Evolutionary conservation across 495 filamentous ascomycete species (phyloP).

Genomic region (Cladorrhinum samala): DNA sequence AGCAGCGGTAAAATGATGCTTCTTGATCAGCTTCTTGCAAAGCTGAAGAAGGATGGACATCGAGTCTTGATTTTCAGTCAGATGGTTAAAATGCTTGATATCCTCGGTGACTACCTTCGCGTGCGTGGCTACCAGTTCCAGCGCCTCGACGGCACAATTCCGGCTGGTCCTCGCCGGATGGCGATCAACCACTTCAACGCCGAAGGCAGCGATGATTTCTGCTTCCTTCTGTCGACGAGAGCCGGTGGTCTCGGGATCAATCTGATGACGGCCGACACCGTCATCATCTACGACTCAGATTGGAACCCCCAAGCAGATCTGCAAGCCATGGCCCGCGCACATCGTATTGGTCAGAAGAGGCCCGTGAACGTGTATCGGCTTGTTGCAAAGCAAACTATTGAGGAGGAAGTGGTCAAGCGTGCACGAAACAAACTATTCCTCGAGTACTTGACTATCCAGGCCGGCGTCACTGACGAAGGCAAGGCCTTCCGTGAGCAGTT

Average conservation of each 20-base stretch:
- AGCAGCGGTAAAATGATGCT: conserved; percentile 99
- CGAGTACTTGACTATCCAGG: conserved; percentile 96
- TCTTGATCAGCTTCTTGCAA: conserved; percentile 84
- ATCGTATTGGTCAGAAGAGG: conserved; percentile 93
- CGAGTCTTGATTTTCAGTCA: conserved; percentile 98
- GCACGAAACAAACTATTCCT: conserved; percentile 96
- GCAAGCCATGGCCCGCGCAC: conserved; percentile 96
- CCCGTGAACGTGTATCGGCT: conserved; percentile 93
- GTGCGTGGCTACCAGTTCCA: conserved; percentile 88
- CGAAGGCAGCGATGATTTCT: conserved; percentile 87
- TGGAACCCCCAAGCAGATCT: conserved; percentile 99
- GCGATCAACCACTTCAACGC: conserved; percentile 99
- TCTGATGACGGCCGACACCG: conserved; percentile 96
- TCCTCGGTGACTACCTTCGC: conserved; percentile 86
- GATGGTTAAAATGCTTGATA: conserved; percentile 98
- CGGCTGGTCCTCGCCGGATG: conserved; percentile 72
- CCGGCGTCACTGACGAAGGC: conserved; percentile 89
- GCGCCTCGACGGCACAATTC: conserved; percentile 89
- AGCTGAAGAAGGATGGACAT: conserved; percentile 85
- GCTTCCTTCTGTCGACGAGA: conserved; percentile 90
- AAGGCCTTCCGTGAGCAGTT: conserved; percentile 61
- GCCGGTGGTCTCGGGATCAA: conserved; percentile 98
- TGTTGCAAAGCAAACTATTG: conserved; percentile 95
- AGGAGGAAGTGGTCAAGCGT: conserved; percentile 93
- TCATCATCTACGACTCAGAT: conserved; percentile 96